Evolutionary conservation across 352 stramenopile species (phyloP), one percentile per base, ranked within the genome.

Genomic region (Labyrinthula sp.): DNA sequence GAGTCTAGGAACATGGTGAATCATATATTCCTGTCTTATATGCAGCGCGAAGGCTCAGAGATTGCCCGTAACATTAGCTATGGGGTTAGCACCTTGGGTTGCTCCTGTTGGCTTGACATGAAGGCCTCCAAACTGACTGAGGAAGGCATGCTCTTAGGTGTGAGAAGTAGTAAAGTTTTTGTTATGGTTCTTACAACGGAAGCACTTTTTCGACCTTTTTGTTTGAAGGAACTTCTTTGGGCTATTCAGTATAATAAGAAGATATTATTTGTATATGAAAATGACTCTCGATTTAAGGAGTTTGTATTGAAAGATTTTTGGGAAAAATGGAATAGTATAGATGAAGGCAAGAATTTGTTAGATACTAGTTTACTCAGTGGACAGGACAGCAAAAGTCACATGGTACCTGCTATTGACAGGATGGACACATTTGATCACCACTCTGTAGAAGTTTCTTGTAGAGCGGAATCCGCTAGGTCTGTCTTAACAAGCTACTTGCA

Each of bases 211-310:
- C 30, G 43, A 22, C 30, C 30, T 12, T 52, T 35, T 31, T 52
- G 43, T 28, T 31, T 52, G 5, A 50, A 39, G 33, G 43, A 52
- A 29, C 30, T 52, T 12, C 26, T 52, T 12, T 52, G 43, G 43
- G 43, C 43, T 3, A 27, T 52, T 7, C 31, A 52, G 3, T n/a
- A 31, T 4, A 28, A 55, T 10, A 40, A 38, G 21, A 15, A 18
- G 0, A 52, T 52, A 15, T 6, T 52, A 1, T 52, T 43, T 14
- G 24, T 52, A 7, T 25, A 37, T 4, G 43, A 52, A 14, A 25
- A 47, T 26, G 43, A 52, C 35, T 4, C 3, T n/a, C n/a, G n/a
- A n/a, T n/a, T n/a, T n/a, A n/a, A n/a, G n/a, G n/a, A n/a, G n/a
- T n/a, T n/a, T n/a, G n/a, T n/a, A n/a, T n/a, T n/a, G n/a, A n/a